Evolutionary conservation across 1,284 basidiomycete species (phyloP).

Genomic region (Cryptococcus amylolentus): DNA sequence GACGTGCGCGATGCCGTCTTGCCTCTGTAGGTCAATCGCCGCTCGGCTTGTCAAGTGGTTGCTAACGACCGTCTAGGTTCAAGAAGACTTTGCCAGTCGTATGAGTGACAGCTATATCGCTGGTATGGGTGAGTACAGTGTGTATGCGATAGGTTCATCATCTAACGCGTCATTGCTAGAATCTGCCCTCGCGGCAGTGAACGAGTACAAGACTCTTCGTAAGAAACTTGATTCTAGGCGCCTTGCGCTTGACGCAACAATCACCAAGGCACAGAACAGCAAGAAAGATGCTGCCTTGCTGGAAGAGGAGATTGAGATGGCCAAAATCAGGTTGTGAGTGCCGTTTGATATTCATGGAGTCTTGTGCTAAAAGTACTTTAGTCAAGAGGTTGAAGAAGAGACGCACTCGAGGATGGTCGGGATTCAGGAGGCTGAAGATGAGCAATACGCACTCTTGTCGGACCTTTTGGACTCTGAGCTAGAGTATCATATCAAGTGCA

Average conservation of each 20-base stretch:
- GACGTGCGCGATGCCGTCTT: constrained; percentile 74
- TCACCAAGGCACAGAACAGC: constrained; percentile 60
- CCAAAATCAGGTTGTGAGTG: constrained; percentile 69
- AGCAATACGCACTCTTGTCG: constrained; percentile 63
- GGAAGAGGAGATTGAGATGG: constrained; percentile 69
- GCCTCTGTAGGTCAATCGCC: constrained; percentile 56
- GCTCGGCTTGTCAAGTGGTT: not conserved
- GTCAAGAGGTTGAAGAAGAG: constrained; percentile 77
- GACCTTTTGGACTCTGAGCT: constrained; percentile 67
- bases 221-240: constrained; percentile 70
- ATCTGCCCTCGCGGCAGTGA: constrained; percentile 51
- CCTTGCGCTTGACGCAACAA: constrained; percentile 69
- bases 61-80: constrained; percentile 37
- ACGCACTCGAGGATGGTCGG: constrained; percentile 67
- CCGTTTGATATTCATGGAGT: not conserved
- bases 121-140: constrained; percentile 52
- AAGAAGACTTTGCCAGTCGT: constrained; percentile 69
- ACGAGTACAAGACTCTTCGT: constrained; percentile 46
- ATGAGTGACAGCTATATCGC: constrained; percentile 68
- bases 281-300: constrained; percentile 65
- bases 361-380: constrained; percentile 34
- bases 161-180: constrained; percentile 34
- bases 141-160: not conserved
- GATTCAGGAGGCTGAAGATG: constrained; percentile 71
- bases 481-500: constrained; percentile 67